Evolutionary conservation across 1,284 basidiomycete genomes (phyloP).

Genomic region (Melanopsichium pennsylvanicum): DNA sequence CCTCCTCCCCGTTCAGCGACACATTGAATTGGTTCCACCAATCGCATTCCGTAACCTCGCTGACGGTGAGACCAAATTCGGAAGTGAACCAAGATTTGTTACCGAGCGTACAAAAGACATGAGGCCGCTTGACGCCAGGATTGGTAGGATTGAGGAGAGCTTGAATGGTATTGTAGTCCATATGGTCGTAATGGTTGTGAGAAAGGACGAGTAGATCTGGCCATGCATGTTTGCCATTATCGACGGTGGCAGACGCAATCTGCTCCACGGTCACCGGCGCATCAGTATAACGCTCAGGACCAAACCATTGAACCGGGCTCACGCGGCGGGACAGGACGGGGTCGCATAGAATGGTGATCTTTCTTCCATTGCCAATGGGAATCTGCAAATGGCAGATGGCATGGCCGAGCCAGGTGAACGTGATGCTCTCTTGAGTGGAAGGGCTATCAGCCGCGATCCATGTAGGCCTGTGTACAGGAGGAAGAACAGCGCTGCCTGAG

Average conservation of each 20-base stretch:
- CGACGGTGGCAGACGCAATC: constrained; percentile 24
- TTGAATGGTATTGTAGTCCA: constrained; percentile 48
- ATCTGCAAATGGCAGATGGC: constrained; percentile 50
- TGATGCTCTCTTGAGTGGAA: constrained; percentile 14
- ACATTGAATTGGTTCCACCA: constrained; percentile 53
- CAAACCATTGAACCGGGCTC: constrained; percentile 52
- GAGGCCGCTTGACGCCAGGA: constrained; percentile 24
- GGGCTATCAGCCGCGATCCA: constrained; percentile 14
- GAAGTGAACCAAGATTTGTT: constrained; percentile 44
- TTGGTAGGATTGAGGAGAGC: constrained; percentile 28
- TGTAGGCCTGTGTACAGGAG: constrained; percentile 30
- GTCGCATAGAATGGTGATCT: constrained; percentile 47
- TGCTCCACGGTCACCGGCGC: constrained; percentile 46
- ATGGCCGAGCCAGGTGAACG: constrained; percentile 56
- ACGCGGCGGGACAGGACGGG: constrained; percentile 51
- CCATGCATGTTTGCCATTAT: constrained; percentile 37
- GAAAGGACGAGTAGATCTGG: constrained; percentile 49
- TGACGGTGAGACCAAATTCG: constrained; percentile 31
- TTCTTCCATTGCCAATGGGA: constrained; percentile 27
- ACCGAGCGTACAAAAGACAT: constrained; percentile 55
- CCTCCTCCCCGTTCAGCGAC: constrained; percentile 4
- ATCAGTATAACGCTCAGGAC: constrained; percentile 48
- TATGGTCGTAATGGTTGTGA: constrained; percentile 60
- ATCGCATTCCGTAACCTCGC: constrained; percentile 51
- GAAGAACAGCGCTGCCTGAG: constrained; percentile 14